phyloP scores from a whole-genome alignment of 805 yeast species.

The Priceomyces melissophilus region DNA sequence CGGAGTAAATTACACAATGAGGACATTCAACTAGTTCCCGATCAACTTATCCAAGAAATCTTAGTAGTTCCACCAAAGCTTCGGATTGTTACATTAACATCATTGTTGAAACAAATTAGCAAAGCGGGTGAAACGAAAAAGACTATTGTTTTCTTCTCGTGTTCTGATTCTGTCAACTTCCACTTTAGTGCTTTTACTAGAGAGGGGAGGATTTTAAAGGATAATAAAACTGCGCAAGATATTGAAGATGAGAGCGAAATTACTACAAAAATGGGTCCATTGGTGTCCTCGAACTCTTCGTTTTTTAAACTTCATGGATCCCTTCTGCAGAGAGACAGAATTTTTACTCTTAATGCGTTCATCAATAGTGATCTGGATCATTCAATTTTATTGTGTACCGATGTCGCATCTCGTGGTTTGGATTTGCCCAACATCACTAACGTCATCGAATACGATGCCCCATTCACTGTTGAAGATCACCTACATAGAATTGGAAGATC shows the following conservation, averaged over 20 bases:
- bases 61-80: slow-evolving; percentile 91
- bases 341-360: slow-evolving; percentile 69
- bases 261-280: slow-evolving; percentile 49
- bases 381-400: slow-evolving; percentile 84
- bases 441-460: slow-evolving; percentile 93
- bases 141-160: slow-evolving; percentile 83
- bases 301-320: slow-evolving; percentile 85
- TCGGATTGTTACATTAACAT: slow-evolving; percentile 77
- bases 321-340: slow-evolving; percentile 76
- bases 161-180: slow-evolving; percentile 95
- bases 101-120: slow-evolving; percentile 50
- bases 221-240: slow-evolving; percentile 16
- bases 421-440: slow-evolving; percentile 84
- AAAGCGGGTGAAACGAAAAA: slow-evolving; percentile 22
- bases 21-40: slow-evolving; percentile 58
- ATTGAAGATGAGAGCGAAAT: slow-evolving; percentile 20
- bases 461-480: slow-evolving; percentile 91
- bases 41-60: slow-evolving; percentile 78
- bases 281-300: slow-evolving; percentile 41
- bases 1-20: slow-evolving; percentile 25
- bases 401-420: slow-evolving; percentile 95
- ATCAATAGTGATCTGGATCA: slow-evolving; percentile 43
- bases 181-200: slow-evolving; percentile 75
- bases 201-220: slow-evolving; percentile 41
- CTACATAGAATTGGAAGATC: slow-evolving; percentile 96